Base-by-base conservation (phyloP, 345 rosid species). In the Melastoma malabathricum region DNA sequence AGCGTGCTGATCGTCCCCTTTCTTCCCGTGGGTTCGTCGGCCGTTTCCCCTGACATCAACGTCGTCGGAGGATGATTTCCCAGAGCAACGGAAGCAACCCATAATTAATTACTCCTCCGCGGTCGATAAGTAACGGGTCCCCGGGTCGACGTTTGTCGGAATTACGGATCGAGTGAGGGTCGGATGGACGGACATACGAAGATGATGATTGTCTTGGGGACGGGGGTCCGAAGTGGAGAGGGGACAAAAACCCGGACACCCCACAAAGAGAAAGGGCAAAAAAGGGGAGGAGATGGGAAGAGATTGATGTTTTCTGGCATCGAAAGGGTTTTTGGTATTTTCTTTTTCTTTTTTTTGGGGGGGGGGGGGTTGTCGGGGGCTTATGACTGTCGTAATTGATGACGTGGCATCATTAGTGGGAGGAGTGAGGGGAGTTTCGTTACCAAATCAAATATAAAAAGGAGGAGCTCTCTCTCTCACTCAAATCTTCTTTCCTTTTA, bases 71-170 rank as follows among this genome's bases (percentile, higher is more conserved):
- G 45, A 68, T 6, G 80, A 64, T 64, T 66, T 65, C 44, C 70
- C 67, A 55, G 65, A 6, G 51, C 72, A 84, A 47, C 80, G 31
- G 62, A 83, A 81, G 64, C 92, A 86, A 46, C 81, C 86, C 96
- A 86, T 83, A 25, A 55, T 41, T 60, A 46, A 46, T n/a, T 29
- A 15, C 4, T 16, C 17, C 18, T 48, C 50, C 31, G 38, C 31
- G 17, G 38, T 44, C 16, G 51, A 46, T 34, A 31, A 31, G 1
- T 31, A 9, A 31, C 10, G 38, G 38, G n/a, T 46, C 46, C 55
- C 59, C 27, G 25, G 25, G 39, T 43, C 27, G 46, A 50, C 52
- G 54, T 43, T 22, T 9, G 15, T 13, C 18, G 47, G 44, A 15
- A 54, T 46, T 29, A n/a, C 50, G 23, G 48, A 43, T 56, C 18